Conservation (phyloP, 225 moss, liverwort and hornwort genomes). For the Straminergon stramineum region DNA sequence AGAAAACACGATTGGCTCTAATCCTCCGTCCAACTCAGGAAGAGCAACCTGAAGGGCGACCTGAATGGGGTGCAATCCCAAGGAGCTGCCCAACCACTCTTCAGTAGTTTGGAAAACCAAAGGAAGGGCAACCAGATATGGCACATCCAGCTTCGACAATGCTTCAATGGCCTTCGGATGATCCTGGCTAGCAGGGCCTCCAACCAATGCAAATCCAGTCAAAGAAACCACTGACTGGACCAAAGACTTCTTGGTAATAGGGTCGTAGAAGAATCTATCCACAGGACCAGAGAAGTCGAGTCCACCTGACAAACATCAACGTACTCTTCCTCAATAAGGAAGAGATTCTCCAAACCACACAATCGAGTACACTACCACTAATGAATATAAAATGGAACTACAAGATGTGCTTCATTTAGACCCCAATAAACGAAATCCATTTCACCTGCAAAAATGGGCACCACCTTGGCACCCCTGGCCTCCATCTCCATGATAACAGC, state of each 20-base stretch:
- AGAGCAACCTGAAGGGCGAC: slow-evolving; percentile 97
- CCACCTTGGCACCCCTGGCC: slow-evolving; percentile 87
- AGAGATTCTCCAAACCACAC: background rate
- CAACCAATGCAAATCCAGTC: slow-evolving; percentile 92
- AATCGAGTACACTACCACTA: background rate
- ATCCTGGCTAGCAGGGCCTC: slow-evolving; percentile 92
- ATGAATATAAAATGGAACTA: background rate
- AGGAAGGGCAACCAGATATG: slow-evolving; percentile 86
- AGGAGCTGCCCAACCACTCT: slow-evolving; percentile 83
- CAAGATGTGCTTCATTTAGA: background rate
- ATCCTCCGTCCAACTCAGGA: slow-evolving; percentile 90
- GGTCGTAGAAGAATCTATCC: slow-evolving; percentile 92
- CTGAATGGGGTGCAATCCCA: slow-evolving; percentile 95
- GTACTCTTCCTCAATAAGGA: background rate
- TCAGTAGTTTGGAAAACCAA: slow-evolving; percentile 95
- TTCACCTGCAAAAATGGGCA: slow-evolving; percentile 85
- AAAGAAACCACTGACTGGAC: slow-evolving; percentile 92
- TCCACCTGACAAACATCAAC: slow-evolving; percentile 38
- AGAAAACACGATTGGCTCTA: slow-evolving; percentile 97
- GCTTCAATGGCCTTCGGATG: slow-evolving; percentile 91
- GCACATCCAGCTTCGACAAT: slow-evolving; percentile 70
- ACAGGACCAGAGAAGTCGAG: slow-evolving; percentile 93
- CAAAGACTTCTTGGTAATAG: slow-evolving; percentile 72
- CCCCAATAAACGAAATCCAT: background rate
- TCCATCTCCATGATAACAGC: slow-evolving; percentile 99